phyloP scores from a whole-genome alignment of 2,329 filamentous ascomycete genomes.

The Fusarium praegraminearum region DNA sequence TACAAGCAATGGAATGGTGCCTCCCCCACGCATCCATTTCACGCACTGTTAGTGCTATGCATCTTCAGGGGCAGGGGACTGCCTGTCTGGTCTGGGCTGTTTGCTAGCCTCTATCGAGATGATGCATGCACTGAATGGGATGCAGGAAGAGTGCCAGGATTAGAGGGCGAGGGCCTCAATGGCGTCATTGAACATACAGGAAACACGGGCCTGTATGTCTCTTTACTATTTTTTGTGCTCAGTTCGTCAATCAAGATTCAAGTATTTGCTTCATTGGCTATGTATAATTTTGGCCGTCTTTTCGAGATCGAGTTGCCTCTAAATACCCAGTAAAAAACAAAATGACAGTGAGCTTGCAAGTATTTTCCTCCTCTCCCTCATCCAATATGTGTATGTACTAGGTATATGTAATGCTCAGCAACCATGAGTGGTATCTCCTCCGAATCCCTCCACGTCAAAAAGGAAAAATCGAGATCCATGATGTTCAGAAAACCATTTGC shows the following conservation, averaged over 20 bases:
- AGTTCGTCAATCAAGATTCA: not conserved
- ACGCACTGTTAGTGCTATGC: not conserved
- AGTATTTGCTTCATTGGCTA: conserved; percentile 1
- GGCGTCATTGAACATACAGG: conserved; percentile 15
- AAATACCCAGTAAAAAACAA: conserved; percentile 26
- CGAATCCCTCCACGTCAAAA: conserved; percentile 31
- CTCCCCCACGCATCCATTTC: conserved; percentile 17
- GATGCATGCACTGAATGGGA: conserved; percentile 23
- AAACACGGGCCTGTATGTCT: not conserved
- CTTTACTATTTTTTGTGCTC: not conserved
- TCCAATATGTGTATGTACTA: conserved; percentile 38
- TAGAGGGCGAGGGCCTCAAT: conserved; percentile 4
- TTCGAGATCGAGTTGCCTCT: conserved; percentile 15
- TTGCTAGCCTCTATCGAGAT: conserved; percentile 16
- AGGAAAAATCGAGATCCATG: conserved; percentile 33
- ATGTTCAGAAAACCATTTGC: conserved; percentile 29
- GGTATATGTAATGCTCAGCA: conserved; percentile 34
- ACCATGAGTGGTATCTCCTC: conserved; percentile 43
- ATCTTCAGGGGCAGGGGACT: conserved; percentile 12
- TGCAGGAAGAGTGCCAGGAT: conserved; percentile 19
- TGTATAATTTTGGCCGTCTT: conserved; percentile 18
- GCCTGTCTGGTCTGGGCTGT: not conserved
- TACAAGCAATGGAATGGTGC: not conserved
- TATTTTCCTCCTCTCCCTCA: conserved; percentile 23
- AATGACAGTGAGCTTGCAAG: conserved; percentile 30